phyloP scores from a whole-genome alignment of 495 filamentous ascomycete species.

The Penicillium manginii region DNA sequence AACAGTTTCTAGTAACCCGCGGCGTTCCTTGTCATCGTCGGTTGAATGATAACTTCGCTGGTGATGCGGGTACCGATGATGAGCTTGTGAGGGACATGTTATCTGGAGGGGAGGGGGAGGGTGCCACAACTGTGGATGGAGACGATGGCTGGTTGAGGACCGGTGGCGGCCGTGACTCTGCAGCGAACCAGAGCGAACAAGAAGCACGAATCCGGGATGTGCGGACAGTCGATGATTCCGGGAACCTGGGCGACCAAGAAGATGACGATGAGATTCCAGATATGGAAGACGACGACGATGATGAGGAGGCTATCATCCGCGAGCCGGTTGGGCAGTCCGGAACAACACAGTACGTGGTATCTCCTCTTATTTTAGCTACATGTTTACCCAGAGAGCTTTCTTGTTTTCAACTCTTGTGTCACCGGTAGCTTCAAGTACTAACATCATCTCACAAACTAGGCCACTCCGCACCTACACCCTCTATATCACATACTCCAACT shows the following conservation, averaged over 20 bases:
- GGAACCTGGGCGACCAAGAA: constrained; percentile 70
- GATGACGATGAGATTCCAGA: constrained; percentile 91
- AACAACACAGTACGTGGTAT: constrained; percentile 67
- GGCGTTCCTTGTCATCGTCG: constrained; percentile 91
- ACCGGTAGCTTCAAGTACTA: constrained; percentile 1
- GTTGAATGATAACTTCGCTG: constrained; percentile 90
- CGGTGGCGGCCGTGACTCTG: constrained; percentile 63
- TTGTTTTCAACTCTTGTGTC: not conserved
- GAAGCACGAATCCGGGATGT: constrained; percentile 79
- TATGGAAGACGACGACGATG: constrained; percentile 97
- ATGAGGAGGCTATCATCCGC: constrained; percentile 94
- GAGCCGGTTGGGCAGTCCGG: constrained; percentile 63
- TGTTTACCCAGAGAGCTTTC: not conserved
- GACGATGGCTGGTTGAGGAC: constrained; percentile 93
- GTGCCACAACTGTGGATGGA: constrained; percentile 57
- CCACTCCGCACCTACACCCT: constrained; percentile 90
- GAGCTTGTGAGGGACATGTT: constrained; percentile 80
- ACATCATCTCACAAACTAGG: constrained; percentile 42
- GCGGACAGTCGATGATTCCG: constrained; percentile 81
- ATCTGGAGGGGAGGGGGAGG: constrained; percentile 59
- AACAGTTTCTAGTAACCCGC: constrained; percentile 94
- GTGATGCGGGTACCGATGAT: constrained; percentile 82
- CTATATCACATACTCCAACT: constrained; percentile 96
- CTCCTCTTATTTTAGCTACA: constrained; percentile 3
- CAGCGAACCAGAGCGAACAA: constrained; percentile 53